Base-by-base conservation (phyloP, 2,329 filamentous ascomycete species). In the Aspergillus transmontanensis region DNA sequence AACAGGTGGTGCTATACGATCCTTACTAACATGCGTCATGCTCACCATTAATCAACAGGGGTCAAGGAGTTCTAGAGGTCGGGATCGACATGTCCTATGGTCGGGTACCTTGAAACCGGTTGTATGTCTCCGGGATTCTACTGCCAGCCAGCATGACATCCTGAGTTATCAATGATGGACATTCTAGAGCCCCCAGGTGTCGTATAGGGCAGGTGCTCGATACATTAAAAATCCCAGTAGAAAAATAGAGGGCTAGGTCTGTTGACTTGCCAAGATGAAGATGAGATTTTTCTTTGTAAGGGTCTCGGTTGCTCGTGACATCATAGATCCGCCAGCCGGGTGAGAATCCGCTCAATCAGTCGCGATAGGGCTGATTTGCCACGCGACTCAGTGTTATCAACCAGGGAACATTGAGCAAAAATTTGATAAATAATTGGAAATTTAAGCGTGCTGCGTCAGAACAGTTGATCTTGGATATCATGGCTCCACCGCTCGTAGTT, bases 171-270 rank as follows among this genome's bases (percentile, higher is more conserved):
- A 32, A 4, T 19, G 45, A 53, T 28, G 19, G 2, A 21, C 19
- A 19, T 30, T 14, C 10, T 28, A 53, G 16, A 16, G 34, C 14
- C 26, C 12, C 46, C 1, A 19, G 14, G 4, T 28, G 1, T 10
- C 7, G 4, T 21, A 9, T 9, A 26, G 7, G 7, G 7, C 12
- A n/a, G 7, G 26, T 32, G 50, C 7, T 28, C 30, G 4, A 34
- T 53, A 11, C 4, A 1, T n/a, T 34, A 34, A 14, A 10, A n/a
- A 10, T 11, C 1, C 2, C 19, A 1, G 3, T 19, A 0, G 9
- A 12, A 14, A 34, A 11, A 5, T 3, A n/a, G 14, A 41, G 16
- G 19, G 2, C 7, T 9, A 0, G 2, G 7, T 41, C 7, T 41
- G 39, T 9, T 41, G 6, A 3, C 21, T 41, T 41, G 16, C 39